A percentile compares a stretch with the other conserved stretches of the same genome.
These are phyloP conservation scores for Trichosporon coremiiforme DNA, from an alignment of 1,284 basidiomycete genomes.

Conservation along the genomic window DNA sequence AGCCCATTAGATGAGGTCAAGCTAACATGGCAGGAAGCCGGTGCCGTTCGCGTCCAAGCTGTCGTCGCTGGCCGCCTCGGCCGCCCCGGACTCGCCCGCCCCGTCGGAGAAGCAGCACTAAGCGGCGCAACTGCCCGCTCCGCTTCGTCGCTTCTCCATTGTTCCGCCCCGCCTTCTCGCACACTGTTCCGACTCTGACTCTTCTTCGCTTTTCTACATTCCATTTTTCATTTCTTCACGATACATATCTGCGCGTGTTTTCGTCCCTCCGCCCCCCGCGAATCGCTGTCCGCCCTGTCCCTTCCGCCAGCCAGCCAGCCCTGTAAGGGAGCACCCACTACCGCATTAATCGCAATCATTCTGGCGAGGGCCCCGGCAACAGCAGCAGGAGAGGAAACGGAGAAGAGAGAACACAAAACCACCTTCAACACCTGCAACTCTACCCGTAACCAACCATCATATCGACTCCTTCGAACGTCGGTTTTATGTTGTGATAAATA, in stretches of 20 bases:
- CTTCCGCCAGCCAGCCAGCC: neutral
- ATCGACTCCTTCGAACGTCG: neutral
- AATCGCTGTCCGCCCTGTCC: slow-evolving; percentile 8
- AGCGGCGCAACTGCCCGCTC: no score
- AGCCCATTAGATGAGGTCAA: neutral
- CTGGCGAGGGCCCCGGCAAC: neutral
- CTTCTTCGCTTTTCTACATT: neutral
- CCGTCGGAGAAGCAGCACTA: slow-evolving; percentile 27
- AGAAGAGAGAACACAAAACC: neutral
- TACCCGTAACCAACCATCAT: slow-evolving; percentile 1
- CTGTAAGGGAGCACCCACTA: neutral
- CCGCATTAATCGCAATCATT: neutral
- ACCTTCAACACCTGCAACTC: neutral
- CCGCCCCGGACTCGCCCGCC: slow-evolving; percentile 22
- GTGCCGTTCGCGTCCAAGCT: slow-evolving; percentile 47
- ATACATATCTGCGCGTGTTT: slow-evolving; percentile 10
- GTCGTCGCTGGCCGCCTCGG: slow-evolving; percentile 43
- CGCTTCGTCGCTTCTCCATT: neutral
- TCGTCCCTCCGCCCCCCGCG: neutral
- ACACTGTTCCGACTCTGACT: neutral
- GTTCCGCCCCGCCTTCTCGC: neutral
- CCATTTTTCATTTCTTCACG: neutral
- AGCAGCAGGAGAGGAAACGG: neutral
- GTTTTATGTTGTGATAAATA: slow-evolving; percentile 18
- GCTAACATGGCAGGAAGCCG: slow-evolving; percentile 42